Percentiles rank a stretch among this genome's conserved stretches.
Conservation (phyloP, 441 rosid species). For the Aleurites moluccanus region DNA sequence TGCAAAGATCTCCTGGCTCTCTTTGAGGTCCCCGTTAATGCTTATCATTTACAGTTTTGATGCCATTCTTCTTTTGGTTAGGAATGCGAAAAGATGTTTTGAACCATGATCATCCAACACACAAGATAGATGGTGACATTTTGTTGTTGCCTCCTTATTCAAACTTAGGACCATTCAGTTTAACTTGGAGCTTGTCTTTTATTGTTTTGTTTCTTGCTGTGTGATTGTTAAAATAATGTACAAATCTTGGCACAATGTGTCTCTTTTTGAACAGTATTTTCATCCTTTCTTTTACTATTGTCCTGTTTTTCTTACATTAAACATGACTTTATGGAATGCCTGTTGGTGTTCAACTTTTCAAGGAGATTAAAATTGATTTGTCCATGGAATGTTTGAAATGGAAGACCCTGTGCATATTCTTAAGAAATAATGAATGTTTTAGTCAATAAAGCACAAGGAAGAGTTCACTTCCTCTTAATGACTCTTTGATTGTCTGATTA, state of each 20-base stretch:
- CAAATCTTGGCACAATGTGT: not conserved
- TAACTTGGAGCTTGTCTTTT: not conserved
- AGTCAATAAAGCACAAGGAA: not conserved
- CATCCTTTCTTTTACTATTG: not conserved
- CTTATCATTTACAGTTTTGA: not conserved
- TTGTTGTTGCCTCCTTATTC: not conserved
- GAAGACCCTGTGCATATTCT: not conserved
- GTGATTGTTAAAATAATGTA: not conserved
- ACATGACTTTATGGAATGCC: not conserved
- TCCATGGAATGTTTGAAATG: not conserved
- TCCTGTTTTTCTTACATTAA: not conserved
- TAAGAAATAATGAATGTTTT: not conserved
- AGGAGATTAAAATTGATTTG: not conserved
- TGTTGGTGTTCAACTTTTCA: not conserved
- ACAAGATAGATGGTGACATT: not conserved
- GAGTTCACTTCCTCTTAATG: not conserved
- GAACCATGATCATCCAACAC: not conserved
- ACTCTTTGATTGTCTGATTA: not conserved
- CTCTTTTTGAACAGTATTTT: not conserved
- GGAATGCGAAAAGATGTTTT: not conserved
- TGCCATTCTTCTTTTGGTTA: conserved; percentile 1
- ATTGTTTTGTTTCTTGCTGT: not conserved
- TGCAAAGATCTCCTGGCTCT: not conserved
- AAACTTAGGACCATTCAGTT: not conserved
- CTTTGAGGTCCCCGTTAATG: not conserved